Base-by-base conservation (phyloP, 169 alveolate species). In the Plasmodium knowlesi region DNA sequence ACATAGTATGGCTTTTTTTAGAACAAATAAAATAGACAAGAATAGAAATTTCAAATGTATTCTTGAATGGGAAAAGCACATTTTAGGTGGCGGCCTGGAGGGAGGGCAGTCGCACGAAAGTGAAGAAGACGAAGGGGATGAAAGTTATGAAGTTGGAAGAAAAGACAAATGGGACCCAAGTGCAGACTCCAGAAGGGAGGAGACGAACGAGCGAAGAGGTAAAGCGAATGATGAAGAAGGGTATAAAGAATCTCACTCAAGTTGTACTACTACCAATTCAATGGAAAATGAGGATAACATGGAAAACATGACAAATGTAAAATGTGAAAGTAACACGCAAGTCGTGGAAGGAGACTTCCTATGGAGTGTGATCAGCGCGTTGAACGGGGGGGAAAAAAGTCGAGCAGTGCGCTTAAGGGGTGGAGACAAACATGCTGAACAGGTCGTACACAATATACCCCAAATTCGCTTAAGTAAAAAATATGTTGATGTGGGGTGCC, bases 401-500 rank as follows among this genome's bases (percentile, higher is more conserved):
- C 79, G 28, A 16, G 82, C 72, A 4, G 6, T 32, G 34, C 71
- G 28, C n/a, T 25, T 2, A 41, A 22, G 32, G 30, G 50, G 30
- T 14, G 43, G 34, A 37, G 82, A 39, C 8, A 16, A 78, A 41
- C 46, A 78, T 54, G 32, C 32, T 34, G 72, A 73, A 78, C 32
- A 25, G 43, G 54, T 25, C 5, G 25, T 34, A 34, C 46, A 89
- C 22, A 78, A 70, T 16, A 61, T 89, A 41, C 94, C 94, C 32
- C 72, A 54, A 79, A 89, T 89, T 25, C 28, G 70, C n/a, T 9
- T 89, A 89, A 67, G 89, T 53, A 89, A 78, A 89, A 89, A 79
- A 89, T 89, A 89, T 89, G 70, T 89, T 57, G 94, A 89, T 43
- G 67, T 89, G 14, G 94, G 94, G 57, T 79, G 90, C 39, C 53